Evolutionary conservation across 2,329 filamentous ascomycete species (phyloP).

Genomic region (Xylaria sp.): DNA sequence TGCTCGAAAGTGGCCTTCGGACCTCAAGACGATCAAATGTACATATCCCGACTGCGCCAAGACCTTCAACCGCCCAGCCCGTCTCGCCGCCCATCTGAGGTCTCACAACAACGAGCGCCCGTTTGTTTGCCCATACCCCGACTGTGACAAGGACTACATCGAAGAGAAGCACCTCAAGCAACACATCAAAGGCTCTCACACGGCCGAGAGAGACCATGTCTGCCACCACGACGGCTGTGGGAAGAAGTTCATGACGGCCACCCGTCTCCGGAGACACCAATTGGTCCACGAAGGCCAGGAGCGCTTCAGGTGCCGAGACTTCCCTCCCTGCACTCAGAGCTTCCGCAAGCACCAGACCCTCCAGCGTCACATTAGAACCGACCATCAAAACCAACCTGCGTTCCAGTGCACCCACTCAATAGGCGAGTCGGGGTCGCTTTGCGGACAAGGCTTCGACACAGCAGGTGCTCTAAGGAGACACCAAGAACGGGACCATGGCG

Average conservation of each 20-base stretch:
- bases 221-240: conserved; percentile 79
- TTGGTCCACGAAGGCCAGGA: conserved; percentile 83
- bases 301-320: conserved; percentile 77
- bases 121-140: conserved; percentile 75
- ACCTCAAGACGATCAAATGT: conserved; percentile 81
- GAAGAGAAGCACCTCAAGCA: conserved; percentile 87
- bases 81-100: conserved; percentile 81
- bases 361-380: conserved; percentile 81
- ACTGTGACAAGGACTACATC: conserved; percentile 85
- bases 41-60: conserved; percentile 79
- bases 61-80: conserved; percentile 86
- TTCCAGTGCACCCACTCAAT: conserved; percentile 72
- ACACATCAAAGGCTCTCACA: conserved; percentile 86
- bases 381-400: conserved; percentile 77
- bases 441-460: conserved; percentile 78
- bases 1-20: conserved; percentile 70
- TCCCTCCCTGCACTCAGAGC: conserved; percentile 75
- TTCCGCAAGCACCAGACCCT: conserved; percentile 92
- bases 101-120: conserved; percentile 88
- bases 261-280: conserved; percentile 79
- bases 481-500: conserved; percentile 74
- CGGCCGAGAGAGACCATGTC: conserved; percentile 73
- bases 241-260: conserved; percentile 84
- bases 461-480: conserved; percentile 78
- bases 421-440: conserved; percentile 53